A percentile compares a stretch with the other conserved stretches of the same genome.
phyloP scores from a whole-genome alignment of 139 green algal genomes.

The Volvox africanus region DNA sequence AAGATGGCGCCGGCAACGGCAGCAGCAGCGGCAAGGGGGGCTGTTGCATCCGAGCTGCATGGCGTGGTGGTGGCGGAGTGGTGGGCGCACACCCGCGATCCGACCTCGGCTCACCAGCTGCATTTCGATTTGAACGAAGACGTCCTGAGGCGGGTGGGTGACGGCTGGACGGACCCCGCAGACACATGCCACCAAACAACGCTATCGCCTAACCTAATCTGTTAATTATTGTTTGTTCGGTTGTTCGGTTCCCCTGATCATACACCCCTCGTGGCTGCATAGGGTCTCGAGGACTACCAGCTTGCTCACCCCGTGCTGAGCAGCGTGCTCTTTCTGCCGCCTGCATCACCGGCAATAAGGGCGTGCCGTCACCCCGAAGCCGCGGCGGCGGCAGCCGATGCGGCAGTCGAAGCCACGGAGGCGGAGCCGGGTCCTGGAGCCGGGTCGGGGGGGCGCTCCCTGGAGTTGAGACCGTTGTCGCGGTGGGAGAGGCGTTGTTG shows the following conservation, averaged over 20 bases:
- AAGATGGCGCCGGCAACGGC: not conserved
- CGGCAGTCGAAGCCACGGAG: not conserved
- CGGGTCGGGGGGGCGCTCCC: not conserved
- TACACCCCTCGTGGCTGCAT: not conserved
- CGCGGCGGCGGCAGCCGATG: not conserved
- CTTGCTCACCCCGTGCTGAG: conserved; percentile 49
- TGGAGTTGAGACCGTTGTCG: not conserved
- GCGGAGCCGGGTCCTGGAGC: not conserved
- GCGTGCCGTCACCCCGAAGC: not conserved
- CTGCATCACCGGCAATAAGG: not conserved
- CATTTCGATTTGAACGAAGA: conserved; percentile 61
- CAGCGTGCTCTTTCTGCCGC: conserved; percentile 59
- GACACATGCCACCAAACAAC: no score
- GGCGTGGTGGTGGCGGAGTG: conserved; percentile 54
- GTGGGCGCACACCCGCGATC: conserved; percentile 57
- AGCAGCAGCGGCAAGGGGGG: not conserved
- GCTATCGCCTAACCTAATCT: no score
- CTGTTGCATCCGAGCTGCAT: not conserved
- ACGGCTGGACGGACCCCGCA: no score
- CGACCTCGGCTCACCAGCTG: conserved; percentile 48
- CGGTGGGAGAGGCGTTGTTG: not conserved
- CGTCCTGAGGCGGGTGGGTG: conserved; percentile 45
- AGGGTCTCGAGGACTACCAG: conserved; percentile 36
- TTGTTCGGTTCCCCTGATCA: no score
- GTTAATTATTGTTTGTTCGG: no score